Conservation (phyloP, 176 grass and related monocot genomes). For the Thinopyrum elongatum region DNA sequence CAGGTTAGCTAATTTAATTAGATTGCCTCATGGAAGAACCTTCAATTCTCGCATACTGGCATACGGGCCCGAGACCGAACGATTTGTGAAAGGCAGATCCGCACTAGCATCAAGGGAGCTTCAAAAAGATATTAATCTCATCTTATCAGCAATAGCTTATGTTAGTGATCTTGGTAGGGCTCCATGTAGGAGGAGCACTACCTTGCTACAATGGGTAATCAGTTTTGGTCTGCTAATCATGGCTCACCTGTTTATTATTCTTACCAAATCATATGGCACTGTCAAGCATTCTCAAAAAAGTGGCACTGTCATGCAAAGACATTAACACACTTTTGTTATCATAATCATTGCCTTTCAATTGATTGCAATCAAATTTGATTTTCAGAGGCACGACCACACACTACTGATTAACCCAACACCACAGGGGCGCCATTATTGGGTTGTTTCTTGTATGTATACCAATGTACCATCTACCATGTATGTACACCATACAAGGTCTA, state of each 20-base stretch:
- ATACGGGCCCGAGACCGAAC: not conserved
- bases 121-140: constrained; percentile 20
- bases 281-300: too few relatives aligned
- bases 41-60: not conserved
- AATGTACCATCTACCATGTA: not conserved
- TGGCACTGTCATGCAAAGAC: not conserved
- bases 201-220: not conserved
- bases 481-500: not conserved
- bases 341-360: constrained; percentile 26
- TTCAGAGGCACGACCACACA: not conserved
- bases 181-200: constrained; percentile 3
- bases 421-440: not conserved
- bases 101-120: not conserved
- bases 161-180: not conserved
- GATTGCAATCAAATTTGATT: constrained; percentile 8
- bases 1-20: constrained; percentile 1
- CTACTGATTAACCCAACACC: not conserved
- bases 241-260: not conserved
- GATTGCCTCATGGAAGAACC: not conserved
- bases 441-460: not conserved
- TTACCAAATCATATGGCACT: not conserved
- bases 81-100: not conserved
- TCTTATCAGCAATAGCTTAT: constrained; percentile 27
- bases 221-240: constrained; percentile 22
- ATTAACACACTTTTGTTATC: constrained; percentile 2